These are phyloP conservation scores for Nothopassalora personata DNA, from an alignment of 2,329 filamentous ascomycete genomes.

Conservation along the genomic window DNA sequence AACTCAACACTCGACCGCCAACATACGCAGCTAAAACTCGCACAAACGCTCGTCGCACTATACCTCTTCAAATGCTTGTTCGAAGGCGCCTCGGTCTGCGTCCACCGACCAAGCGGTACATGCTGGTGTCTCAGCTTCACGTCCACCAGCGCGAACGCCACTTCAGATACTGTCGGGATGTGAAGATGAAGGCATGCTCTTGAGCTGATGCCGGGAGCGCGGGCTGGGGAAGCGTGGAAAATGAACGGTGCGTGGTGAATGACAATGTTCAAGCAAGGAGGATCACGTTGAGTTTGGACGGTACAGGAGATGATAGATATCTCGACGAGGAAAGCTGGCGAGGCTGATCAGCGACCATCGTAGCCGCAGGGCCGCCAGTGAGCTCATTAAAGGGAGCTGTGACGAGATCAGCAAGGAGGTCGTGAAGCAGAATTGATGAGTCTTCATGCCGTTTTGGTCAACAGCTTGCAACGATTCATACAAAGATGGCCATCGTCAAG, in stretches of 20 bases:
- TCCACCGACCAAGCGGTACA: background rate
- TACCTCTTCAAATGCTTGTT: background rate
- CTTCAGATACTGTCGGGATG: background rate
- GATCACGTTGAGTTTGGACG: no score
- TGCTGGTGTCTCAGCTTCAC: background rate
- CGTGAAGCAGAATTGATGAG: background rate
- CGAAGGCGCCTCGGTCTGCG: background rate
- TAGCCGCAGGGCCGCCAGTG: no score
- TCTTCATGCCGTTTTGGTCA: background rate
- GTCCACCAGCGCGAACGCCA: background rate
- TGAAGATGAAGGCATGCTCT: background rate
- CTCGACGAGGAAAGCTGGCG: no score
- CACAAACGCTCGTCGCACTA: background rate
- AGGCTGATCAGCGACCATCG: no score
- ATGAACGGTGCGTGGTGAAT: no score
- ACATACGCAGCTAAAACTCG: background rate
- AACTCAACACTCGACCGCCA: background rate
- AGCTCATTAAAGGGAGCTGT: no score
- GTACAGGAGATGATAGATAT: no score
- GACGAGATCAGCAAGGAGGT: no score
- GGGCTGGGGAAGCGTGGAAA: no score
- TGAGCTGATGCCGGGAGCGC: no score
- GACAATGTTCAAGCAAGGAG: no score
- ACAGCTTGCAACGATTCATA: background rate
- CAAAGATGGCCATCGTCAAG: background rate